A percentile compares a stretch with the other conserved stretches of the same genome.
Evolutionary conservation across 129 eudicot species (phyloP).

Genomic region (Smallanthus sonchifolius): DNA sequence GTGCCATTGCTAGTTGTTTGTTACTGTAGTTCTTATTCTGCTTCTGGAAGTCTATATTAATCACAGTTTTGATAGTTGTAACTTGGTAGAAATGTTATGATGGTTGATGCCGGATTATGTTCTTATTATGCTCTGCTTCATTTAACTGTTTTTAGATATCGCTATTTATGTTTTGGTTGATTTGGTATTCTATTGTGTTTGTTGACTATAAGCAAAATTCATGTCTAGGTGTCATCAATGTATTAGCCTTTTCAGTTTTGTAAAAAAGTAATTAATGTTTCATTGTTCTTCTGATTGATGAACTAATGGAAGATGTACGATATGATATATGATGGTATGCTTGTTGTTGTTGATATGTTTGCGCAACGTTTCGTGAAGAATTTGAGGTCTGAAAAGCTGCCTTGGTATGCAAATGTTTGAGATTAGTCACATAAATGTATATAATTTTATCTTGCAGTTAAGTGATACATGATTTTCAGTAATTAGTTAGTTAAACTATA

Average conservation of each 20-base stretch:
- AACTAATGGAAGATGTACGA: not conserved
- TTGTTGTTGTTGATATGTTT: not conserved
- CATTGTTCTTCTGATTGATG: not conserved
- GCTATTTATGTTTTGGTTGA: not conserved
- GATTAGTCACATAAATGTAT: not conserved
- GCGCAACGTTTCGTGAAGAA: not conserved
- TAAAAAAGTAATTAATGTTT: not conserved
- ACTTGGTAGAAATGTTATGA: not conserved
- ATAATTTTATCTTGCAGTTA: not conserved
- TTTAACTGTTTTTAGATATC: not conserved
- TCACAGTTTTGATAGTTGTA: not conserved
- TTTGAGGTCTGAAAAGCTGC: not conserved
- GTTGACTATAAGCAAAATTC: not conserved
- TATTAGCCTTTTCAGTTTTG: not conserved
- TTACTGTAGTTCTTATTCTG: not conserved
- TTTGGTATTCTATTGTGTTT: not conserved
- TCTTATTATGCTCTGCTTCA: not conserved
- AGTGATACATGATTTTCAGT: not conserved
- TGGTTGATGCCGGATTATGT: not conserved
- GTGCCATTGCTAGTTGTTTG: not conserved
- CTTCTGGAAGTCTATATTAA: not conserved
- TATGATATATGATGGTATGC: not conserved
- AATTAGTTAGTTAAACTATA: not conserved
- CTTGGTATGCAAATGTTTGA: not conserved
- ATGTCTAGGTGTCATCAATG: not conserved